These are phyloP conservation scores for Lotus japonicus DNA, from an alignment of 306 rosid genomes.

Conservation along the genomic window DNA sequence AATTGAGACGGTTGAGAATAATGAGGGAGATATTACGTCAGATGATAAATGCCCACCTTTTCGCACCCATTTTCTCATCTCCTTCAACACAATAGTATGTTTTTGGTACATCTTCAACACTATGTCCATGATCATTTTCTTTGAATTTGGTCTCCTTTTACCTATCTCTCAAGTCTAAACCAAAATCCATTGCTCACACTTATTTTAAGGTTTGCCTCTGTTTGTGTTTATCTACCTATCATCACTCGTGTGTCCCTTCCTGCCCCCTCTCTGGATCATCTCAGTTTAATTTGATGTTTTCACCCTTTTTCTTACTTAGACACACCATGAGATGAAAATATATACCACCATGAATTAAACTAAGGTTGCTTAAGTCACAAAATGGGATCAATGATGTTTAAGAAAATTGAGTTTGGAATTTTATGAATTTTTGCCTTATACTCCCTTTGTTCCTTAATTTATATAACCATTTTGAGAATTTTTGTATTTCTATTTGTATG, in stretches of 20 bases:
- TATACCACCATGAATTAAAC: no score
- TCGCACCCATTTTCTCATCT: neutral
- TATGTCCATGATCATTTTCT: neutral
- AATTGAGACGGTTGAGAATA: constrained; percentile 84
- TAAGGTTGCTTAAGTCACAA: no score
- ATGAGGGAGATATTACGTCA: constrained; percentile 65
- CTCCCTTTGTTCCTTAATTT: no score
- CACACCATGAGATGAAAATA: neutral
- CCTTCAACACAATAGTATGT: no score
- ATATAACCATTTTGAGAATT: no score
- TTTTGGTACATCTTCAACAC: no score
- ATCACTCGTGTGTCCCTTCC: neutral
- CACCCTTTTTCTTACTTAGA: constrained; percentile 17
- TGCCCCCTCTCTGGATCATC: neutral
- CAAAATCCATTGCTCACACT: constrained; percentile 18
- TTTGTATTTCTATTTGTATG: no score
- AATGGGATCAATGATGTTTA: no score
- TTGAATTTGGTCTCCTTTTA: neutral
- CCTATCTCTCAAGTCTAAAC: constrained; percentile 16
- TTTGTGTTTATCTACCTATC: neutral
- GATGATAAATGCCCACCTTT: constrained; percentile 52
- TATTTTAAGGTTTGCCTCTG: neutral
- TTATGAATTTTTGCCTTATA: no score
- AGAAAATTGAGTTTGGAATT: no score
- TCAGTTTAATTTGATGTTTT: neutral